Base-by-base conservation (phyloP, 108 stramenopile species). In the Epipyxis sp. region DNA sequence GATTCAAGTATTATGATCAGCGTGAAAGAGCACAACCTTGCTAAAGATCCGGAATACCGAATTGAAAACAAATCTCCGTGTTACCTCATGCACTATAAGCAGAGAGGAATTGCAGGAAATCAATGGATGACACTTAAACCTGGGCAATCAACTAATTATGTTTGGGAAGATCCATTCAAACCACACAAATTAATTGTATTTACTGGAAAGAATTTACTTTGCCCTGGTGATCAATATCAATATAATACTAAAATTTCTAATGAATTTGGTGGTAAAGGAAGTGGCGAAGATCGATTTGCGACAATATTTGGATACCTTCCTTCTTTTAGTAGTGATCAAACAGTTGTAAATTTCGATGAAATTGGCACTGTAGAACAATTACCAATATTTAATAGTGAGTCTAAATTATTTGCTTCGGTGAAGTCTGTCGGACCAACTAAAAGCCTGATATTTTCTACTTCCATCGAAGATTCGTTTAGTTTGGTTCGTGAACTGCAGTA, bases 161-260 rank as follows among this genome's bases (percentile, higher is more conserved):
- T 88, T 34, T 94, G 92, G 92, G 90, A 94, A 79, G 94, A 94
- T 46, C 94, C 94, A 1, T 86, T 90, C 83, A 91, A 87, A 67
- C 85, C 90, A 10, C 90, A 91, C 76, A 91, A 92, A 79, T 85
- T 94, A 2, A 83, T 87, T 40, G 86, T 93, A 16, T 79, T 90
- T n/a, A 90, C 91, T 67, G 90, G 90, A 1, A 6, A 67, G 65
- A 67, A 67, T 20, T 20, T 50, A 13, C 46, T 50, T 50, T 50
- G 46, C 20, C 46, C 46, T 6, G 46, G 46, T 50, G 46, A 50
- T 50, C 6, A 6, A 50, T 13, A n/a, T n/a, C n/a, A n/a, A n/a
- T n/a, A n/a, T n/a, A n/a, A n/a, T n/a, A n/a, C n/a, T n/a, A n/a
- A n/a, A n/a, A n/a, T n/a, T n/a, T n/a, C n/a, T n/a, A n/a, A 20